Conservation (phyloP, 495 filamentous ascomycete species). For the Penicillium malachiteum region DNA sequence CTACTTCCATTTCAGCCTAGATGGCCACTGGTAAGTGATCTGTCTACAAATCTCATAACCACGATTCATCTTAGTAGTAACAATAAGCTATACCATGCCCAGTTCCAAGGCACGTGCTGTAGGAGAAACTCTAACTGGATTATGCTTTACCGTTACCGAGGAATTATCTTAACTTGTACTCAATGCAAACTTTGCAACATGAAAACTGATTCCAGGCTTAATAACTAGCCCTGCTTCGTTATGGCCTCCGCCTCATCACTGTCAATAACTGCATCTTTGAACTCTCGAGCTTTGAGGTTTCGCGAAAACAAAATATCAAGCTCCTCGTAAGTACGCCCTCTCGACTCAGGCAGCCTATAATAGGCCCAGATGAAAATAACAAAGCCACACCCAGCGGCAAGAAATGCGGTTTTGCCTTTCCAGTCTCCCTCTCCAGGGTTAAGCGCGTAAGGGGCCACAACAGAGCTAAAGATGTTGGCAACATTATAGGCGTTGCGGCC, state of each 20-base stretch:
- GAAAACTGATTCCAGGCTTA: too few species aligned
- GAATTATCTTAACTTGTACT: too few species aligned
- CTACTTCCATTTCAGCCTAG: too few species aligned
- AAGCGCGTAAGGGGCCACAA: slow-evolving; percentile 66
- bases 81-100: too few species aligned
- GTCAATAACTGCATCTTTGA: background rate
- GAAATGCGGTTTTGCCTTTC: slow-evolving; percentile 65
- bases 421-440: slow-evolving; percentile 67
- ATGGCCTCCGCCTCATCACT: background rate
- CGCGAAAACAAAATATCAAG: slow-evolving; percentile 63
- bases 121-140: too few species aligned
- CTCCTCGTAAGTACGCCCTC: slow-evolving; percentile 65
- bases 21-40: too few species aligned
- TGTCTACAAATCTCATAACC: too few species aligned
- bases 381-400: slow-evolving; percentile 56
- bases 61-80: too few species aligned
- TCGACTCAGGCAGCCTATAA: slow-evolving; percentile 67
- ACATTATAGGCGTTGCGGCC: slow-evolving; percentile 67
- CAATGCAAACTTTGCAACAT: too few species aligned
- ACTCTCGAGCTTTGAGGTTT: background rate
- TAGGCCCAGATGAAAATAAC: slow-evolving; percentile 64
- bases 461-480: slow-evolving; percentile 58
- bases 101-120: too few species aligned
- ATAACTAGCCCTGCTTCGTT: background rate
- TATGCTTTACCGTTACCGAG: too few species aligned